These are phyloP conservation scores for Xanthoceras sorbifolium DNA, from an alignment of 345 rosid genomes.

Conservation along the genomic window DNA sequence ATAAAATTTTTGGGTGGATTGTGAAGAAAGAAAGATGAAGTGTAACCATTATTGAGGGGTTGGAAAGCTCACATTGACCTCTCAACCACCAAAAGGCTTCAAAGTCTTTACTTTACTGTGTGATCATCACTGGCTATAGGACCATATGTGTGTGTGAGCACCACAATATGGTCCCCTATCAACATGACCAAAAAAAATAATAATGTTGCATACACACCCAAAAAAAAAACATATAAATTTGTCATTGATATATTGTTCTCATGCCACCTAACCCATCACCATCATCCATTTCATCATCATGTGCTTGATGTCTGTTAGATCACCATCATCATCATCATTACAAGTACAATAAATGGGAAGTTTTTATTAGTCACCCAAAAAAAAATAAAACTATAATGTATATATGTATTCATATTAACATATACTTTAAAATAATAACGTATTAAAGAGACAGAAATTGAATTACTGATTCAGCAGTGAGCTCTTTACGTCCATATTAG, in stretches of 20 bases:
- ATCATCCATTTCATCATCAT: slow-evolving; percentile 33
- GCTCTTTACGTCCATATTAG: too few relatives aligned
- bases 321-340: slow-evolving; percentile 31
- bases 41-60: background rate
- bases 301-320: slow-evolving; percentile 38
- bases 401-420: background rate
- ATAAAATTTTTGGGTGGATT: background rate
- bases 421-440: background rate
- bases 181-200: slow-evolving; percentile 13
- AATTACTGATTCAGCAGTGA: too few relatives aligned
- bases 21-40: background rate
- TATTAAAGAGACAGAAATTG: too few relatives aligned
- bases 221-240: too few relatives aligned
- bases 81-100: background rate
- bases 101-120: background rate
- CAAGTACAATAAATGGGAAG: background rate
- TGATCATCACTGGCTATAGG: slow-evolving; percentile 5
- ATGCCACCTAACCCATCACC: slow-evolving; percentile 40
- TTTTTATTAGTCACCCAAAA: background rate
- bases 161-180: slow-evolving; percentile 37
- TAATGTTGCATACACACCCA: background rate
- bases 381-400: too few relatives aligned
- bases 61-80: background rate
- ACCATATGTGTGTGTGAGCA: slow-evolving; percentile 3
- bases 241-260: slow-evolving; percentile 35